Percentiles rank a stretch among this genome's conserved stretches.
These are phyloP conservation scores for Apiospora saccharicola DNA, from an alignment of 2,329 filamentous ascomycete species.

Conservation along the genomic window DNA sequence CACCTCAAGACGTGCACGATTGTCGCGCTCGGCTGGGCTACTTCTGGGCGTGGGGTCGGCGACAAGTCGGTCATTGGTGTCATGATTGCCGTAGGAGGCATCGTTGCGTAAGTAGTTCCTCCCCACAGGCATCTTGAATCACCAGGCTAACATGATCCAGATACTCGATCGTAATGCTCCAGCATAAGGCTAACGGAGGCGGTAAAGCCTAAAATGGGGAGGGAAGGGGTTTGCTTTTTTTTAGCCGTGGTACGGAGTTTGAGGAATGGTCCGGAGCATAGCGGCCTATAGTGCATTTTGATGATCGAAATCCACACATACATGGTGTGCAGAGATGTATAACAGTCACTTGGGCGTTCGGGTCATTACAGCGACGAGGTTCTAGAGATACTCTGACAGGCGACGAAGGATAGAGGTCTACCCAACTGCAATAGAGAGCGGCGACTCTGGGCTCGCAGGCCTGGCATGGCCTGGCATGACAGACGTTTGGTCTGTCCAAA, in stretches of 20 bases:
- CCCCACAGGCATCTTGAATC: not conserved
- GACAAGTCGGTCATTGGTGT: conserved; percentile 64
- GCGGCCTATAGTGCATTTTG: conserved; percentile 13
- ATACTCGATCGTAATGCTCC: conserved; percentile 30
- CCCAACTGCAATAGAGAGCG: not conserved
- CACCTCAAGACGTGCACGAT: conserved; percentile 72
- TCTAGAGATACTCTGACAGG: not conserved
- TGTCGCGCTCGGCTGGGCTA: conserved; percentile 68
- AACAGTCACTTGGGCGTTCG: conserved; percentile 12
- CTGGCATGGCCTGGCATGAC: not conserved
- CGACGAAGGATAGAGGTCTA: not conserved
- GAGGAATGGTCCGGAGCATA: conserved; percentile 1
- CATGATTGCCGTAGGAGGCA: conserved; percentile 62
- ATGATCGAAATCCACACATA: not conserved
- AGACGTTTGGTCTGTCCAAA: not conserved
- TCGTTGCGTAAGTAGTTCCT: conserved; percentile 59
- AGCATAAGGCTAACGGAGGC: conserved; percentile 22
- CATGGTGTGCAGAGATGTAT: not conserved
- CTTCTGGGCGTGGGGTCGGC: conserved; percentile 61
- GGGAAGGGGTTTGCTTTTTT: not conserved
- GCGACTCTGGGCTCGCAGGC: not conserved
- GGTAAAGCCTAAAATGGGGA: conserved; percentile 11
- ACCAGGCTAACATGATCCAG: conserved; percentile 21
- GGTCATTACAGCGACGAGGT: not conserved
- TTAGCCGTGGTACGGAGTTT: conserved; percentile 7